Conservation (phyloP, 2,329 filamentous ascomycete genomes). For the Talaromyces sp. region DNA sequence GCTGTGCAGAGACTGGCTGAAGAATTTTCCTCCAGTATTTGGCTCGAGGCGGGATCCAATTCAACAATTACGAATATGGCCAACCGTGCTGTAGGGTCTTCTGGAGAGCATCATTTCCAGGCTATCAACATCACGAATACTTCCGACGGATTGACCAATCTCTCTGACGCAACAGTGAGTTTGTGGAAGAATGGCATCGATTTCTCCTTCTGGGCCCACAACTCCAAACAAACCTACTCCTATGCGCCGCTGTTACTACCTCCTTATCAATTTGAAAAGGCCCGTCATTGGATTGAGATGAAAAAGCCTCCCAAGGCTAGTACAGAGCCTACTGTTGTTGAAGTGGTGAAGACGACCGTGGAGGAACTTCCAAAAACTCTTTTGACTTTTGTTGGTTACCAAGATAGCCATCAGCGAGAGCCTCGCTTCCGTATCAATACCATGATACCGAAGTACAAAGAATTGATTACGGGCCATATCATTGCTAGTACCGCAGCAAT, state of each 20-base stretch:
- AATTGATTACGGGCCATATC: conserved; percentile 37
- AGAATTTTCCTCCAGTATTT: conserved; percentile 20
- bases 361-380: conserved; percentile 16
- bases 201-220: conserved; percentile 30
- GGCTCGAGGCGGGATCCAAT: conserved; percentile 41
- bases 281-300: conserved; percentile 30
- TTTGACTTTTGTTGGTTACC: conserved; percentile 24
- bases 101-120: conserved; percentile 14
- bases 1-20: conserved; percentile 40
- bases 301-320: neutral
- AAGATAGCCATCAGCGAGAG: conserved; percentile 7
- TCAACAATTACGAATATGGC: conserved; percentile 35
- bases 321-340: neutral
- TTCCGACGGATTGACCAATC: neutral
- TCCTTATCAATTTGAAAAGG: conserved; percentile 37
- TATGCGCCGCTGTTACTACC: conserved; percentile 27
- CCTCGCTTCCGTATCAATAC: conserved; percentile 45
- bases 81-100: conserved; percentile 23
- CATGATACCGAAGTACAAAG: conserved; percentile 28
- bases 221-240: conserved; percentile 14
- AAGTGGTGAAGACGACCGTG: conserved; percentile 16
- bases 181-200: conserved; percentile 30
- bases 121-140: no score
- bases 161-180: conserved; percentile 2
- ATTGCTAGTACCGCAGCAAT: conserved; percentile 40